Evolutionary conservation across 305 asterid species (phyloP).

Genomic region (Ajuga reptans): DNA sequence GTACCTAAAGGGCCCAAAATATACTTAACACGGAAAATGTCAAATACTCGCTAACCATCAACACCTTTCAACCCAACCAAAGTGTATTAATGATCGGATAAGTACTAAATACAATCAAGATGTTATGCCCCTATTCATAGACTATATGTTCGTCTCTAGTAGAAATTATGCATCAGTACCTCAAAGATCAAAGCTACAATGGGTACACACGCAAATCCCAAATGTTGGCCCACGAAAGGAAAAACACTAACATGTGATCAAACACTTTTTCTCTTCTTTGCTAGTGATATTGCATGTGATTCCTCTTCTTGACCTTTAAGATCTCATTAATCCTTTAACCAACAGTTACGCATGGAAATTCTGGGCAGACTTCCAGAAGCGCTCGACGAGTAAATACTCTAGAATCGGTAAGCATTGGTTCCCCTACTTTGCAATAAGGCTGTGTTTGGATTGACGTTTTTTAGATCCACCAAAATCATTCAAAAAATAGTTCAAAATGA

Average conservation of each 20-base stretch:
- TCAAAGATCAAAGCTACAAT: background rate
- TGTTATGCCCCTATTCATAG: too few species aligned
- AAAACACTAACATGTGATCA: background rate
- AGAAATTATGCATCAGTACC: too few species aligned
- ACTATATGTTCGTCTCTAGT: too few species aligned
- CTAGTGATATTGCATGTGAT: background rate
- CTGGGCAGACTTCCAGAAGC: conserved; percentile 27
- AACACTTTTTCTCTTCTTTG: background rate
- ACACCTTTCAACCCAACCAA: too few species aligned
- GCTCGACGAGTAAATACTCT: conserved; percentile 25
- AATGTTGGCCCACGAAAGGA: too few species aligned
- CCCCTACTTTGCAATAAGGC: background rate
- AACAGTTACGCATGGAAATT: conserved; percentile 30
- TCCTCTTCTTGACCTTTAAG: background rate
- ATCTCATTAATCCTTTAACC: conserved; percentile 4
- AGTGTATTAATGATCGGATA: too few species aligned
- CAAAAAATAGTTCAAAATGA: background rate
- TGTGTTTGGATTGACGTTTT: background rate
- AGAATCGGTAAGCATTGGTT: conserved; percentile 28
- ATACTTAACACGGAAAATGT: too few species aligned
- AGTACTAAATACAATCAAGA: too few species aligned
- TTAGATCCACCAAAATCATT: background rate
- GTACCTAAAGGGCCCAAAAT: too few species aligned
- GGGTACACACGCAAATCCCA: too few species aligned
- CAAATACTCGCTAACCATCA: too few species aligned